Evolutionary conservation across 2,329 filamentous ascomycete genomes (phyloP), one percentile per base, ranked within the genome.

Genomic region (Scedosporium apiospermum): DNA sequence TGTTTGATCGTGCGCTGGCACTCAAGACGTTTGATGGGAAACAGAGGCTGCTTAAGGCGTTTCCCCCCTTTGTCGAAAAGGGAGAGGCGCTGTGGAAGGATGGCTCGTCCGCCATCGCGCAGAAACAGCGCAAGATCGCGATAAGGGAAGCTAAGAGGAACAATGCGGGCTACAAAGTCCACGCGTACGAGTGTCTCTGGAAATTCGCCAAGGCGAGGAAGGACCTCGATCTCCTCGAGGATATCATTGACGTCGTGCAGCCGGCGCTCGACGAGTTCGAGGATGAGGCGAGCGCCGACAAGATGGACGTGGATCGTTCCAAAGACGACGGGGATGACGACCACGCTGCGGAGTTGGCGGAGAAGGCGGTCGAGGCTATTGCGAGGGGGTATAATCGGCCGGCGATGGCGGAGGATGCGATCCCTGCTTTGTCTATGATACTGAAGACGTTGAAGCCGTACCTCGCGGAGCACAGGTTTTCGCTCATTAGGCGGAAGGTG

Each of bases 11-110:
- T 69, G 86, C 90, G 1, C 76, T 98, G 49, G 84, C 86, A 2
- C 86, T 96, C 12, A 98, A 97, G 80, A 96, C 93, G 0, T 99
- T 96, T 80, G 83, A 89, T 0, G 91, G 91, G 23, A 99, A 99
- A 72, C 92, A 97, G 74, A 87, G 86, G 67, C 84, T 99, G 38
- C 79, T 98, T 2, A 82, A 86, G 53, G 88, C 90, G 5, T 91
- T 95, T 72, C 88, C 91, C 3, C 83, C 86, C 63, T 95, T 98
- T 68, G 86, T 89, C 0, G 81, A 85, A 68, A 85, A 87, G 65
- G 84, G 83, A 0, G 82, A 81, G 66, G 73, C 73, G 6, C 77
- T 90, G 34, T 87, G 86, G 78, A 75, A 78, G 57, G 72, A 73
- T 5, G 82, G 88, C 66, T 65, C 71, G 0, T 70, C 71, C 9